These are phyloP conservation scores for Pythium chondricola DNA, from an alignment of 352 stramenopile species.

Conservation along the genomic window DNA sequence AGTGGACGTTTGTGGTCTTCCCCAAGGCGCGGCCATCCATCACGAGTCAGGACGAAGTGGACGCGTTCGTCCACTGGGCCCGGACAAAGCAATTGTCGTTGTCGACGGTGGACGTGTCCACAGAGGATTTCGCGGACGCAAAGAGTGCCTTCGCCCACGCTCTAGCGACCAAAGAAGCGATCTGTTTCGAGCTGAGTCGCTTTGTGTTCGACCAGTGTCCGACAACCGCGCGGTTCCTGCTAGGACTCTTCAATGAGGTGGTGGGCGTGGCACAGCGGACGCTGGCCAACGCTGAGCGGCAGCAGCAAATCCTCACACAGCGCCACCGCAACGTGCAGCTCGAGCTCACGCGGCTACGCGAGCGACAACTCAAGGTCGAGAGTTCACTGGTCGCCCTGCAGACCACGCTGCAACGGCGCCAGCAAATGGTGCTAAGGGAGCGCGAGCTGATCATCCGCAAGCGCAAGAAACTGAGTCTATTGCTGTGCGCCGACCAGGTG, in stretches of 20 bases:
- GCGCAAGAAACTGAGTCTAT: slow-evolving; percentile 41
- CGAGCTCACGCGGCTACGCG: slow-evolving; percentile 25
- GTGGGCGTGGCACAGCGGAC: slow-evolving; percentile 21
- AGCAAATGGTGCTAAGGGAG: slow-evolving; percentile 30
- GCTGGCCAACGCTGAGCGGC: slow-evolving; percentile 26
- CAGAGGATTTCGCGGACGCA: too few relatives aligned
- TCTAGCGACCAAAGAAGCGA: slow-evolving; percentile 24
- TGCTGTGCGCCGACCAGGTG: slow-evolving; percentile 38
- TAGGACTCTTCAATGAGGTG: slow-evolving; percentile 39
- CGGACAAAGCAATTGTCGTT: slow-evolving; percentile 10
- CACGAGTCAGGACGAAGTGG: slow-evolving; percentile 20
- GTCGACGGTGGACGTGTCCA: too few relatives aligned
- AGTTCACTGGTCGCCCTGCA: slow-evolving; percentile 24
- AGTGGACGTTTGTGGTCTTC: slow-evolving; percentile 40
- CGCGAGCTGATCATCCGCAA: slow-evolving; percentile 43
- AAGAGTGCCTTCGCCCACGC: slow-evolving; percentile 13
- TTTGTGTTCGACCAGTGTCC: slow-evolving; percentile 56
- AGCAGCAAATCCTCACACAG: slow-evolving; percentile 30
- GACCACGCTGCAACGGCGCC: slow-evolving; percentile 26
- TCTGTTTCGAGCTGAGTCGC: slow-evolving; percentile 38
- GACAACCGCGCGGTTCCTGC: slow-evolving; percentile 43
- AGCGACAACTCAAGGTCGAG: slow-evolving; percentile 16
- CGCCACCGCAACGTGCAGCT: slow-evolving; percentile 35
- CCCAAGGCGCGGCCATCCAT: slow-evolving; percentile 27
- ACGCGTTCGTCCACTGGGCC: slow-evolving; percentile 29